phyloP scores from a whole-genome alignment of 371 early-diverging fungal genomes.

The Lichtheimia hyalospora region DNA sequence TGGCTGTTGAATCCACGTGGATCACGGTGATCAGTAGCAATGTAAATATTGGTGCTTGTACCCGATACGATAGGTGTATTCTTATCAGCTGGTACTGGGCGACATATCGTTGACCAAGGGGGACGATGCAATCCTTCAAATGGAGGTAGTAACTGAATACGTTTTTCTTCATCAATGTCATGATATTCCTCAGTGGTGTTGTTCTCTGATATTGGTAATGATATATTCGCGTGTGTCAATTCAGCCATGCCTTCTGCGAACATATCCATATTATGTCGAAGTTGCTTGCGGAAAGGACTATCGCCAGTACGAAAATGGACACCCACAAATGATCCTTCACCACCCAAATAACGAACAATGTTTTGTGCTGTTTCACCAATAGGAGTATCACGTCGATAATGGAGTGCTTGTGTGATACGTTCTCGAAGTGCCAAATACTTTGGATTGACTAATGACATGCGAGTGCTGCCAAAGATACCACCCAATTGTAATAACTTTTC shows the following conservation, averaged over 20 bases:
- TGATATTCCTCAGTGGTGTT: neutral
- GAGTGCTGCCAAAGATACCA: slow-evolving; percentile 40
- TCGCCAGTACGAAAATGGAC: slow-evolving; percentile 47
- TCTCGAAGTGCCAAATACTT: slow-evolving; percentile 23
- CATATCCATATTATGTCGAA: slow-evolving; percentile 16
- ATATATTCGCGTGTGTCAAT: neutral
- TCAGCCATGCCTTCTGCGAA: slow-evolving; percentile 13
- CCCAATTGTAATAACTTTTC: slow-evolving; percentile 39
- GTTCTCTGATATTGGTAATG: slow-evolving; percentile 4
- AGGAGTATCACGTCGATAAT: slow-evolving; percentile 29
- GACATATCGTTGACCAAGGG: slow-evolving; percentile 18
- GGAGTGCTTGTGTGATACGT: slow-evolving; percentile 22
- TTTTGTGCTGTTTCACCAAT: slow-evolving; percentile 29
- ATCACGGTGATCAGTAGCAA: slow-evolving; percentile 42
- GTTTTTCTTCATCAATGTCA: neutral
- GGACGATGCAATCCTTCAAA: slow-evolving; percentile 7
- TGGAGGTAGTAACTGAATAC: slow-evolving; percentile 4
- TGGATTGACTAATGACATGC: slow-evolving; percentile 23
- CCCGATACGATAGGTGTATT: neutral
- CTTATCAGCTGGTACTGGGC: neutral
- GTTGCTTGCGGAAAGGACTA: slow-evolving; percentile 23
- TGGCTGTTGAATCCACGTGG: slow-evolving; percentile 23
- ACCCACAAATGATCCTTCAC: slow-evolving; percentile 23
- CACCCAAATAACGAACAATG: slow-evolving; percentile 36
- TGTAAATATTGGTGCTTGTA: slow-evolving; percentile 17